phyloP scores from a whole-genome alignment of 352 stramenopile species.

The Thraustochytrium sp. region DNA sequence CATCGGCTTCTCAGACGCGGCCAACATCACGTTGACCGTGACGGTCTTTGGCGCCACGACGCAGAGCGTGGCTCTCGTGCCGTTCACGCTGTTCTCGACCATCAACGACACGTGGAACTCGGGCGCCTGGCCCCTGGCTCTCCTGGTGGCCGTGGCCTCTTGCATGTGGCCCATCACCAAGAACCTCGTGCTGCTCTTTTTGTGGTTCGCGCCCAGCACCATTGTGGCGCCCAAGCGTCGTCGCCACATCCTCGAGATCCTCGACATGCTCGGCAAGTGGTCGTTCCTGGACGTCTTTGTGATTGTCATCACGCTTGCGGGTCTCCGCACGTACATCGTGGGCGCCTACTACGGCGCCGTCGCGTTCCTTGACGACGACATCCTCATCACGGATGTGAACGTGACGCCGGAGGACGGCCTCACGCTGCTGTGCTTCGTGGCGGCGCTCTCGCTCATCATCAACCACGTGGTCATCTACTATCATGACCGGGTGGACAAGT shows the following conservation, averaged over 20 bases:
- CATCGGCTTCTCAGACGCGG: conserved; percentile 35
- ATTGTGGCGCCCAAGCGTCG: neutral
- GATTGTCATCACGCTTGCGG: conserved; percentile 34
- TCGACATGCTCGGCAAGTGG: conserved; percentile 44
- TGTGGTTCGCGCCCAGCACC: conserved; percentile 36
- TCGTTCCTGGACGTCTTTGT: conserved; percentile 44
- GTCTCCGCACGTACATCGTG: conserved; percentile 25
- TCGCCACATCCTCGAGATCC: neutral
- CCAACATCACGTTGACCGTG: neutral
- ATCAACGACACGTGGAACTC: conserved; percentile 44
- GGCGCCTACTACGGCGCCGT: neutral
- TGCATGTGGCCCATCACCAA: conserved; percentile 39
- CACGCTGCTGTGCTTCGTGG: conserved; percentile 17
- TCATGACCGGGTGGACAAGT: neutral
- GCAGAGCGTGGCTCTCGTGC: neutral
- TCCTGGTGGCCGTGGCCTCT: conserved; percentile 28
- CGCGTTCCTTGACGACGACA: neutral
- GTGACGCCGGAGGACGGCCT: conserved; percentile 19
- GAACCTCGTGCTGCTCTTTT: conserved; percentile 29
- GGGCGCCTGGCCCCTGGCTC: conserved; percentile 7
- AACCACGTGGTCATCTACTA: conserved; percentile 21
- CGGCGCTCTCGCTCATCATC: conserved; percentile 21
- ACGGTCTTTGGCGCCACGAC: conserved; percentile 32
- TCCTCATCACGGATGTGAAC: conserved; percentile 4
- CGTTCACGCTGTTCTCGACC: conserved; percentile 25